Evolutionary conservation across 106 monocot genomes (phyloP), one percentile per base, ranked within the genome.

Genomic region (Allium sativum): DNA sequence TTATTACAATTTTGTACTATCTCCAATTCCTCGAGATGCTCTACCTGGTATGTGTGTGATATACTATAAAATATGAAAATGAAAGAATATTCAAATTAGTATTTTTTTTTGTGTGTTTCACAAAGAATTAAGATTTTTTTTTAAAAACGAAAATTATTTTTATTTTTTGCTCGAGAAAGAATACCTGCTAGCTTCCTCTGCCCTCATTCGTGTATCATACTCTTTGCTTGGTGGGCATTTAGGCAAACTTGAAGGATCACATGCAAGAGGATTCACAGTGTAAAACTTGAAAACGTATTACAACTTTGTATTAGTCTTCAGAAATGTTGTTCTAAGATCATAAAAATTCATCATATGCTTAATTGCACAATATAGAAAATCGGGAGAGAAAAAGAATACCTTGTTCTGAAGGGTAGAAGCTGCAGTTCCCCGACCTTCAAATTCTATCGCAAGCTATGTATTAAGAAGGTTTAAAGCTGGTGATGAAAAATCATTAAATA

Each of bases 181-280:
- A 18, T 81, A 83, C 87, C 87, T 87, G 53, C 82, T 74, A 59
- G 68, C 62, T 74, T 82, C 82, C 66, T 87, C 79, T 45, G 74
- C 70, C 13, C 80, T 77, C 62, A 82, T 77, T 48, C 76, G 79
- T 16, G 75, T 80, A 75, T 90, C 85, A 68, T 82, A 79, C 69
- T 90, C 90, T 77, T 90, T 90, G 65, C 85, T 85, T 48, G 90
- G 84, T 51, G 85, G 90, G 73, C 62, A 90, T 68, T 77, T 90
- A 21, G 90, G 90, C 72, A 90, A 78, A 57, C 73, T 80, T 52
- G 84, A 77, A 50, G 84, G 77, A 65, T 77, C 71, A 46, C 84
- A 84, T 0, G 68, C 68, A 51, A 80, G 40, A 59, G 88, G 84
- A 15, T 77, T 76, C 62, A 73, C 58, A 17, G 66, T 66, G 76